Conservation (phyloP, 1,284 basidiomycete genomes). For the Cryptococcus floricola region DNA sequence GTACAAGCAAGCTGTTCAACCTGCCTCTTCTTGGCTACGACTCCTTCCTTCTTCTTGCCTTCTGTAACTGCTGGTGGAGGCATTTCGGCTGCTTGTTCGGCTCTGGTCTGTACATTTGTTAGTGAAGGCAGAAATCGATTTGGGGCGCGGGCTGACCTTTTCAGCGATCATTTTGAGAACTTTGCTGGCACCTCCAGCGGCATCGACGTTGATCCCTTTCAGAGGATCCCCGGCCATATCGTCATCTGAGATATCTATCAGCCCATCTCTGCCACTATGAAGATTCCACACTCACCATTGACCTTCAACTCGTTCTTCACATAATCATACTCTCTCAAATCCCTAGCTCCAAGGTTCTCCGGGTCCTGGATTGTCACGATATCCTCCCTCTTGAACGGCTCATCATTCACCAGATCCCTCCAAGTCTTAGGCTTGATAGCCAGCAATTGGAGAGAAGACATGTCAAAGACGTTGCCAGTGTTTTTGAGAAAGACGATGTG, state of each 20-base stretch:
- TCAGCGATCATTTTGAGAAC: conserved; percentile 49
- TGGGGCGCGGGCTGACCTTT: conserved; percentile 33
- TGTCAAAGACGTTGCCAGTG: conserved; percentile 59
- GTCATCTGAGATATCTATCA: conserved; percentile 18
- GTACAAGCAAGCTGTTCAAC: conserved; percentile 41
- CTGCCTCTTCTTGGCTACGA: conserved; percentile 41
- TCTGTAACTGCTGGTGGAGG: conserved; percentile 11
- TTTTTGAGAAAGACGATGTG: conserved; percentile 84
- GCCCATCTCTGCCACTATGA: neutral
- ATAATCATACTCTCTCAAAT: conserved; percentile 50
- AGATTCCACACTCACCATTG: conserved; percentile 22
- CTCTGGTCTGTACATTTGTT: conserved; percentile 21
- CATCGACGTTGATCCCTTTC: conserved; percentile 50
- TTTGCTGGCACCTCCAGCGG: conserved; percentile 49
- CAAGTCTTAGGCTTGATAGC: conserved; percentile 70
- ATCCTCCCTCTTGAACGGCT: conserved; percentile 81
- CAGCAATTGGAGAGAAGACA: conserved; percentile 51
- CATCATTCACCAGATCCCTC: conserved; percentile 78
- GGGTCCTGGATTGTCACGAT: conserved; percentile 78
- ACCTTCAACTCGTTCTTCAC: conserved; percentile 49
- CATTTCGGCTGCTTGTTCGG: conserved; percentile 26
- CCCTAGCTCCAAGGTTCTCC: conserved; percentile 44
- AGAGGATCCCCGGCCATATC: conserved; percentile 44
- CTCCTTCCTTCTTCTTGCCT: conserved; percentile 38
- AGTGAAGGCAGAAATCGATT: neutral